Evolutionary conservation across 257 asterid genomes (phyloP).

Genomic region (Solanum chiquidenum): DNA sequence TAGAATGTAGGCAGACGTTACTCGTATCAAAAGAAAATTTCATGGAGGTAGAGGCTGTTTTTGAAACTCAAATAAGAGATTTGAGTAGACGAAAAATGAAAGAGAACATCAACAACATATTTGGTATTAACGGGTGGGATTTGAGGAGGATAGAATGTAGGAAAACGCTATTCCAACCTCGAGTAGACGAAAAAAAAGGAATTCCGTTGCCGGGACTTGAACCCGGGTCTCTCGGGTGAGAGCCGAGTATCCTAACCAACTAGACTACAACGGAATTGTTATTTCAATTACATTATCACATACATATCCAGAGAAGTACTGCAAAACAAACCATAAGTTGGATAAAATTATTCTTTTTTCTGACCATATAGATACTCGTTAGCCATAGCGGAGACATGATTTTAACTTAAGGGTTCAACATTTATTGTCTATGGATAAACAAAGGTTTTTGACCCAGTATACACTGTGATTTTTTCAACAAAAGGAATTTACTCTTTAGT

Average conservation of each 20-base stretch:
- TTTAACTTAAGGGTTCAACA: neutral
- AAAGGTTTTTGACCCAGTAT: neutral
- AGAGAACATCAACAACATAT: no score
- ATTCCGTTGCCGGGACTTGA: constrained; percentile 74
- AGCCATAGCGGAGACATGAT: rapidly evolving
- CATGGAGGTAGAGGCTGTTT: no score
- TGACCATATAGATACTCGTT: neutral
- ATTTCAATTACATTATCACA: rapidly evolving
- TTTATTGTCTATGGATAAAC: neutral
- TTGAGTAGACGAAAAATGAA: no score
- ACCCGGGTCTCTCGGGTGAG: constrained; percentile 99
- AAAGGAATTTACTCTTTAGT: neutral
- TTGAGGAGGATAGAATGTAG: no score
- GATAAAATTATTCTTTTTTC: neutral
- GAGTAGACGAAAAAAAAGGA: no score
- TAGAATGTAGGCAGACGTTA: no score
- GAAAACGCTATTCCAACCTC: no score
- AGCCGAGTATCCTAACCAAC: constrained; percentile 98
- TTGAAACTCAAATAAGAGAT: no score
- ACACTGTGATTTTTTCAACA: neutral
- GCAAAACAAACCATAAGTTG: neutral
- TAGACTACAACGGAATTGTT: constrained; percentile 75
- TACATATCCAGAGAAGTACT: rapidly evolving
- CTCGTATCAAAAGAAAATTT: no score
- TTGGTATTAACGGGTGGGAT: no score